Evolutionary conservation across 2,329 filamentous ascomycete genomes (phyloP).

Genomic region (Dryadomyces quercivorus): DNA sequence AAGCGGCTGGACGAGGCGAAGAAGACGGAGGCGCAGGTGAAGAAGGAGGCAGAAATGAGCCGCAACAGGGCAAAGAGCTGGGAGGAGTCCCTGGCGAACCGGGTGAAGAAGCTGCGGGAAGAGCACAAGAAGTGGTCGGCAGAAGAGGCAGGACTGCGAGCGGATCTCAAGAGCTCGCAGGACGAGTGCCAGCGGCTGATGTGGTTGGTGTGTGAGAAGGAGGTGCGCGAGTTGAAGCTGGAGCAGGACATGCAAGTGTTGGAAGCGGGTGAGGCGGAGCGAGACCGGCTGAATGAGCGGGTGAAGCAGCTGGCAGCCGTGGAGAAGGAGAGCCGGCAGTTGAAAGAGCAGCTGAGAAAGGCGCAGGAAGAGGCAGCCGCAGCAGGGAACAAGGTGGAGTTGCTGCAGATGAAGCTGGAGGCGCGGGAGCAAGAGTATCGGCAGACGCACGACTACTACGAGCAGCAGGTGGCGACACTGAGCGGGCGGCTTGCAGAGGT

Average conservation of each 20-base stretch:
- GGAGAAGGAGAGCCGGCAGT: slow-evolving; percentile 51
- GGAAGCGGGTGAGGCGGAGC: slow-evolving; percentile 47
- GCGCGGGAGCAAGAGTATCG: slow-evolving; percentile 35
- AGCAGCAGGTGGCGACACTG: slow-evolving; percentile 34
- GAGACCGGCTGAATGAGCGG: slow-evolving; percentile 46
- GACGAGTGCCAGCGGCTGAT: slow-evolving; percentile 53
- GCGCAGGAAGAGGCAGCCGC: slow-evolving; percentile 46
- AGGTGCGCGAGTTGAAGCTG: slow-evolving; percentile 53
- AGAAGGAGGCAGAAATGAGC: slow-evolving; percentile 60
- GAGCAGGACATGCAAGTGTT: slow-evolving; percentile 53
- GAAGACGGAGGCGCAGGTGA: slow-evolving; percentile 55
- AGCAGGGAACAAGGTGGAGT: slow-evolving; percentile 45
- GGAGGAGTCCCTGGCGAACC: slow-evolving; percentile 58
- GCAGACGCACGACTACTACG: slow-evolving; percentile 29
- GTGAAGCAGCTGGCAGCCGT: slow-evolving; percentile 47
- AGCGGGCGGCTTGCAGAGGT: slow-evolving; percentile 31
- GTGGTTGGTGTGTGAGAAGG: slow-evolving; percentile 52
- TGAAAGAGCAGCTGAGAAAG: slow-evolving; percentile 46
- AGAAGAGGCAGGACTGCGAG: slow-evolving; percentile 43
- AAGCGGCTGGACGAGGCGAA: slow-evolving; percentile 63
- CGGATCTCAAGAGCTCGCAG: slow-evolving; percentile 44
- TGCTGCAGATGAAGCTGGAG: slow-evolving; percentile 44
- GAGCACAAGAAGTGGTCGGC: slow-evolving; percentile 53
- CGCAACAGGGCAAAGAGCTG: slow-evolving; percentile 65
- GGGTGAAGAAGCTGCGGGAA: slow-evolving; percentile 53